Evolutionary conservation across 768 basidiomycete genomes (phyloP), one percentile per base, ranked within the genome.

Genomic region (Boletus eberwhitei): DNA sequence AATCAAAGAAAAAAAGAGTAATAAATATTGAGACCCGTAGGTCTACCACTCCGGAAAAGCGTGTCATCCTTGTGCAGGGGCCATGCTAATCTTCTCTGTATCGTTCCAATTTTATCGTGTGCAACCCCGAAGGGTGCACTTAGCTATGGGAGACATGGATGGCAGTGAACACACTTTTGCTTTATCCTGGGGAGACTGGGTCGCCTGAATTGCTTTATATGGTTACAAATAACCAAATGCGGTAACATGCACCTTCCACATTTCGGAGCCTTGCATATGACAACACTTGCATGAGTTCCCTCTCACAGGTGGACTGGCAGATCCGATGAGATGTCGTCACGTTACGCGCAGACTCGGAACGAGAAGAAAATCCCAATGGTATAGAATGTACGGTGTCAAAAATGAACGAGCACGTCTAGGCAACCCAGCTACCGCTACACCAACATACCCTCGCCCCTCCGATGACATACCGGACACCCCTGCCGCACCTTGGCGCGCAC

Each of bases 1-100:
- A 17, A 13, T 31, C 16, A 36, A 48, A 19, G 17, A 46, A 53
- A 66, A 54, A 64, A 57, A 49, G 21, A 54, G 35, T 1, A 71
- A 71, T 71, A 71, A 71, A 71, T 71, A 71, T 73, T 73, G 70
- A 73, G 72, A 72, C 71, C 72, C 70, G 71, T 73, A 73, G 70
- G 71, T 72, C 72, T 87, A 87, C 87, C 87, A 88, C 87, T 89
- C 88, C 86, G 87, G 86, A 82, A 88, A 88, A 91, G 88, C 89
- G 90, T 95, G 93, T 94, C 93, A 95, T 96, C 93, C 94, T 96
- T 97, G 93, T 96, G 94, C 93, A 96, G 93, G 94, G 93, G 93
- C 94, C 90, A 96, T 96, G 93, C 93, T 95, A 94, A 96, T 94
- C 93, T 95, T 95, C 93, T 96, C 93, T 93, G 93, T 94, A 95